phyloP scores from a whole-genome alignment of 768 basidiomycete species.

The Imleria badia region DNA sequence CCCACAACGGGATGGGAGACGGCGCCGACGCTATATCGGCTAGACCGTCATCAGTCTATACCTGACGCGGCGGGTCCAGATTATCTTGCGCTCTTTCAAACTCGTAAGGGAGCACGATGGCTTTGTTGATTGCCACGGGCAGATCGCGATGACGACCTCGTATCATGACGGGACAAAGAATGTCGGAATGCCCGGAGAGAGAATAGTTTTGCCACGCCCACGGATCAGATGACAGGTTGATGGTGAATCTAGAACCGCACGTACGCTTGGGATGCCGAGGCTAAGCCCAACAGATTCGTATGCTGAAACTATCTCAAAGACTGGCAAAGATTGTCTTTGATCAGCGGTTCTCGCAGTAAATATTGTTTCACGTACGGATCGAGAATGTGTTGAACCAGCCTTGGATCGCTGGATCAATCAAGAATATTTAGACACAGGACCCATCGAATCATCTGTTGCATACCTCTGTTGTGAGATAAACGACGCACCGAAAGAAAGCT shows the following conservation, averaged over 20 bases:
- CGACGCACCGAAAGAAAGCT: conserved; percentile 83
- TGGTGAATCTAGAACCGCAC: conserved; percentile 19
- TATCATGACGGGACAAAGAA: conserved; percentile 87
- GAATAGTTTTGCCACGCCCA: conserved; percentile 69
- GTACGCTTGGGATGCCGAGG: conserved; percentile 79
- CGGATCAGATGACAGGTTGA: background rate
- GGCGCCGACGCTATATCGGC: background rate
- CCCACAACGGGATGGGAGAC: background rate
- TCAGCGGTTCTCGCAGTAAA: background rate
- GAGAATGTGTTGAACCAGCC: conserved; percentile 85
- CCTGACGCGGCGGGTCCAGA: background rate
- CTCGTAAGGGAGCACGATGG: conserved; percentile 77
- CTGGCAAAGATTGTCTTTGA: conserved; percentile 33
- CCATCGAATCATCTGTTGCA: conserved; percentile 11
- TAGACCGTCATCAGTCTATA: conserved; percentile 13
- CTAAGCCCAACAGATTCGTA: conserved; percentile 90
- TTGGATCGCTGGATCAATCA: conserved; percentile 52
- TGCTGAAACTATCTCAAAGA: conserved; percentile 86
- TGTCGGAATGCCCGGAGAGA: conserved; percentile 75
- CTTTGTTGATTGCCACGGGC: conserved; percentile 85
- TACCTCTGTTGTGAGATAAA: conserved; percentile 63
- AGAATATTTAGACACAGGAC: conserved; percentile 6
- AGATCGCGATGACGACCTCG: conserved; percentile 90
- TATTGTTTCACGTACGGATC: conserved; percentile 50
- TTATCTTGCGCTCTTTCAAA: conserved; percentile 35